Percentiles rank a stretch among this genome's conserved stretches.
These are phyloP conservation scores for Russula sp. DNA, from an alignment of 768 basidiomycete genomes.

Conservation along the genomic window DNA sequence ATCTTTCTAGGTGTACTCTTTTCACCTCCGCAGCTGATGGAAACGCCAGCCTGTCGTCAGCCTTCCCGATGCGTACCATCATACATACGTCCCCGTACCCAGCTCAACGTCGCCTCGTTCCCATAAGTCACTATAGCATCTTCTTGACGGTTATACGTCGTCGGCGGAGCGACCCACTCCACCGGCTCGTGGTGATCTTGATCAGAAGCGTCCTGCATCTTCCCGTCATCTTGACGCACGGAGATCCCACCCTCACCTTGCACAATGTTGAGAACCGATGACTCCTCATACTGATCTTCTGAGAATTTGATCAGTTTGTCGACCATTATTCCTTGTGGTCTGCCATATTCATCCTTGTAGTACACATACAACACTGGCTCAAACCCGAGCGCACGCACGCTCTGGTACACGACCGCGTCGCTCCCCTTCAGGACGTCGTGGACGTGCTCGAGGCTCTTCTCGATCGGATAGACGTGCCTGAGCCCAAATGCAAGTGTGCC, in stretches of 20 bases:
- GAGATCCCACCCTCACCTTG: too few species aligned
- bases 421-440: neutral
- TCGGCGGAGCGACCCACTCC: too few species aligned
- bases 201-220: too few species aligned
- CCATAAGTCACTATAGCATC: too few species aligned
- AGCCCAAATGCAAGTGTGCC: neutral
- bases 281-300: too few species aligned
- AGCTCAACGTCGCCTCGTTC: neutral
- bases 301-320: too few species aligned
- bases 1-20: neutral
- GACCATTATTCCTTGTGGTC: too few species aligned
- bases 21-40: neutral
- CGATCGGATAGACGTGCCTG: neutral
- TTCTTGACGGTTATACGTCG: too few species aligned
- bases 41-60: constrained; percentile 10
- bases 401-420: neutral
- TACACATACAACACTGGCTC: constrained; percentile 7
- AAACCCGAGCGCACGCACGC: neutral
- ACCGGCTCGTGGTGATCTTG: too few species aligned
- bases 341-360: neutral
- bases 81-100: constrained; percentile 12
- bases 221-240: too few species aligned
- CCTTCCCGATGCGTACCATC: constrained; percentile 14
- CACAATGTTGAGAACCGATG: too few species aligned
- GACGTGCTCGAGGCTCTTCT: neutral